Percentiles rank a stretch among this genome's conserved stretches.
Conservation (phyloP, 805 yeast genomes). For the Metschnikowia colocasiae region DNA sequence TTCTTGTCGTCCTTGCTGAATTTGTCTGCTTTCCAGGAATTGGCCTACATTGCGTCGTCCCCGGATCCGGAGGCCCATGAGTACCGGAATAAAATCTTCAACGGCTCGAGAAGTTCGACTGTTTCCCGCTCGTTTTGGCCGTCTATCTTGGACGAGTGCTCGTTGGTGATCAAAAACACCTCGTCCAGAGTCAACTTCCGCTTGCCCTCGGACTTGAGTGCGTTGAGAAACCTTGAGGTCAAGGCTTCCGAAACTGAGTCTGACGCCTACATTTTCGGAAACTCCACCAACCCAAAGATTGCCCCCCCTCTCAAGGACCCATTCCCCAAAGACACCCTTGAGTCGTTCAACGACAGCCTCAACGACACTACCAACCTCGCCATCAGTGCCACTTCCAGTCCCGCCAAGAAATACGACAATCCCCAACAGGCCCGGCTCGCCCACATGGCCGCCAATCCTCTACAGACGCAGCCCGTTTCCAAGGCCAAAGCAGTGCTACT, state of each 20-base stretch:
- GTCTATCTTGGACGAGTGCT: constrained; percentile 56
- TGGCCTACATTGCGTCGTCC: constrained; percentile 59
- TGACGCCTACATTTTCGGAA: constrained; percentile 31
- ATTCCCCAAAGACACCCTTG: neutral
- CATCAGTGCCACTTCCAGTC: constrained; percentile 14
- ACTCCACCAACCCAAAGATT: constrained; percentile 21
- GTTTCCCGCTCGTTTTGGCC: constrained; percentile 42
- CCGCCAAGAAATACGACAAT: constrained; percentile 8
- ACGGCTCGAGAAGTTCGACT: constrained; percentile 32
- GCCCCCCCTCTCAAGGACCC: neutral
- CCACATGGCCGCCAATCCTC: neutral
- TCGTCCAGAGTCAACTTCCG: constrained; percentile 41
- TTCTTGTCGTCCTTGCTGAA: constrained; percentile 28
- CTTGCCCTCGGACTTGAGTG: constrained; percentile 28
- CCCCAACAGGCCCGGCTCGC: neutral
- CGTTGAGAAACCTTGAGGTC: constrained; percentile 21
- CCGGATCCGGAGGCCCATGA: constrained; percentile 34
- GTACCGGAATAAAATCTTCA: constrained; percentile 52
- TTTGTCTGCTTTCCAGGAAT: constrained; percentile 71
- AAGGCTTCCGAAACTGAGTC: constrained; percentile 10
- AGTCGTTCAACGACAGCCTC: neutral
- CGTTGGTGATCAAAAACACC: constrained; percentile 49
- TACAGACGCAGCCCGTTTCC: neutral
- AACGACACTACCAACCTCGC: constrained; percentile 13
- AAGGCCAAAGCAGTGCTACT: neutral